phyloP scores from a whole-genome alignment of 805 yeast genomes.

The Tetrapisispora nanseiensis region DNA sequence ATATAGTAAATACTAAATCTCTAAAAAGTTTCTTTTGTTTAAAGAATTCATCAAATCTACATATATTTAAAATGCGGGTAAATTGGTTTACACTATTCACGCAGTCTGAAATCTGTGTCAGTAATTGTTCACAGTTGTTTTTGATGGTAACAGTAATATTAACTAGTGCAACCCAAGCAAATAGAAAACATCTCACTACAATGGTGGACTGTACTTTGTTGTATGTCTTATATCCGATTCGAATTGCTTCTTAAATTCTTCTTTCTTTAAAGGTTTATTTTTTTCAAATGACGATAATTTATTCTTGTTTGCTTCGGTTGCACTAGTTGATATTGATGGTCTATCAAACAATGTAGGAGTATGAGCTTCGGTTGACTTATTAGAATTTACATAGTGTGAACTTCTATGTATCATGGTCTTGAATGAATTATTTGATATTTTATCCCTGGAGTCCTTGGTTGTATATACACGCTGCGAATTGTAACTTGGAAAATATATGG shows the following conservation, averaged over 20 bases:
- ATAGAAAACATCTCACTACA: background rate
- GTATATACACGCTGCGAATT: background rate
- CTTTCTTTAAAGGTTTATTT: background rate
- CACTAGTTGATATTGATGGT: background rate
- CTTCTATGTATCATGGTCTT: background rate
- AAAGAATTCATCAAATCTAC: no score
- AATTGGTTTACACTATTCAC: no score
- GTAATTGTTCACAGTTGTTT: no score
- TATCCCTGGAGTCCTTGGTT: background rate
- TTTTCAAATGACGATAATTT: background rate
- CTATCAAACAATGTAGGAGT: background rate
- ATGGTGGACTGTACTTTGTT: background rate
- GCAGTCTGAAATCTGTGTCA: no score
- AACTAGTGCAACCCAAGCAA: no score
- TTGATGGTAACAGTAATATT: no score
- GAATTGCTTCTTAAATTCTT: background rate
- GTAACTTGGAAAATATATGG: conserved; percentile 1
- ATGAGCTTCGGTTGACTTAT: background rate
- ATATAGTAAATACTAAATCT: no score
- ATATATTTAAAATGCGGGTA: background rate
- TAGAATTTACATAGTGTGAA: background rate
- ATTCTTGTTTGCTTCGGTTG: background rate
- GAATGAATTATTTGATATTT: background rate
- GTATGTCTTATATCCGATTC: conserved; percentile 1
- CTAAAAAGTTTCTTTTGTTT: no score